Evolutionary conservation across 2,329 filamentous ascomycete species (phyloP), one percentile per base, ranked within the genome.

Genomic region (Alternaria postmessia): DNA sequence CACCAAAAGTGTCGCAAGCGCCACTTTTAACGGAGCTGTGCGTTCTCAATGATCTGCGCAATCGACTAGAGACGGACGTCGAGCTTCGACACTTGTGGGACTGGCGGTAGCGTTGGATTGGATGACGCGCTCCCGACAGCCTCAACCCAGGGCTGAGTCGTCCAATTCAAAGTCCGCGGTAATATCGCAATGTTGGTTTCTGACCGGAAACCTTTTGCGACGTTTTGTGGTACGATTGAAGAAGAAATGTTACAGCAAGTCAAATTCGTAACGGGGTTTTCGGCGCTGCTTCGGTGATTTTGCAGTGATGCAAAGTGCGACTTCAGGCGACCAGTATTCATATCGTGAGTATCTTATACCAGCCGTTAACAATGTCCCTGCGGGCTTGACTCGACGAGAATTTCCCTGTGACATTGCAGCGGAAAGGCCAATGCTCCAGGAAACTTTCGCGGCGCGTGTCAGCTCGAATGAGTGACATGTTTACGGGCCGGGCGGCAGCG

Each of bases 211-310:
- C 32, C 12, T 41, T 24, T 51, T 24, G 30, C 32, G 44, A 30
- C 36, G 38, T 46, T 34, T 54, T n/a, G 42, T 36, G 24, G 16
- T 34, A 48, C 20, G 46, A 30, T 34, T 16, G 38, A 34, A 51
- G 36, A 47, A 59, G 32, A 39, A 41, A 20, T 42, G 51, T 43
- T 34, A 18, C 36, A 30, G 28, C 20, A 59, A 46, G 28, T 39
- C 57, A 43, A 44, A 44, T 53, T 18, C 30, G 39, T 26, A 5
- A 44, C 39, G 18, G 20, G 36, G 43, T 26, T 28, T 36, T 39
- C 54, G 54, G 54, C 47, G 18, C 54, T 57, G 54, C 54, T 30
- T 57, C 54, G 54, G 54, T 36, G 38, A 43, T 39, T 54, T 49
- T 20, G 39, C 28, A 32, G 24, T 28, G 42, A 28, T 54, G 42